Percentiles rank a stretch among this genome's conserved stretches.
Evolutionary conservation across 139 green algal species (phyloP).

Genomic region (Pleodorina starrii): DNA sequence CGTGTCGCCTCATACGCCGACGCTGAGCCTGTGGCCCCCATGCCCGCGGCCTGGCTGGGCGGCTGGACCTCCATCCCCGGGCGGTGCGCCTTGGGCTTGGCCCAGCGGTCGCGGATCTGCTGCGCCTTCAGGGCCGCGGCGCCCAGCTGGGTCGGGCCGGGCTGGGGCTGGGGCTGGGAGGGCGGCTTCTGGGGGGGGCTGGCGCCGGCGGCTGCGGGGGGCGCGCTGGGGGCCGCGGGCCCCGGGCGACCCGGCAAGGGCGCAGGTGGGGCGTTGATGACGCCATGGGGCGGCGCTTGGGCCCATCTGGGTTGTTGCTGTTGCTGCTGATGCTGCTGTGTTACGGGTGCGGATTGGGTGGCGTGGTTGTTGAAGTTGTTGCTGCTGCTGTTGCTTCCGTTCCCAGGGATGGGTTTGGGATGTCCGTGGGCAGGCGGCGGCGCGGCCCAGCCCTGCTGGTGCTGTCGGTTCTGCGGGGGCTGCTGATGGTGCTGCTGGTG

Average conservation of each 20-base stretch:
- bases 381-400: too few relatives aligned
- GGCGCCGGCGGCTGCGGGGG: too few relatives aligned
- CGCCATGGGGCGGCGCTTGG: neutral
- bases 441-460: neutral
- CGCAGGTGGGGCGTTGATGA: too few relatives aligned
- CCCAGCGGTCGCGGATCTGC: conserved; percentile 1
- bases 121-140: conserved; percentile 1
- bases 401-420: too few relatives aligned
- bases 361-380: too few relatives aligned
- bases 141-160: neutral
- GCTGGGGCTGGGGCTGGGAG: neutral
- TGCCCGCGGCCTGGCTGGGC: neutral
- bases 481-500: neutral
- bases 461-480: neutral
- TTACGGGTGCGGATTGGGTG: too few relatives aligned
- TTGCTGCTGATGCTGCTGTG: conserved; percentile 1
- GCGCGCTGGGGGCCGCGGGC: too few relatives aligned
- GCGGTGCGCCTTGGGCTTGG: conserved; percentile 9
- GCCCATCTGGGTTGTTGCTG: neutral
- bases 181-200: too few relatives aligned
- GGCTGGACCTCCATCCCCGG: neutral
- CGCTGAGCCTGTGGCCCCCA: too few relatives aligned
- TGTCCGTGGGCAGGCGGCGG: too few relatives aligned
- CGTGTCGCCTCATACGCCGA: too few relatives aligned
- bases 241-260: too few relatives aligned